Percentiles rank a stretch among this genome's conserved stretches.
phyloP scores from a whole-genome alignment of 495 filamentous ascomycete species.

The Aspergillus indologenus region DNA sequence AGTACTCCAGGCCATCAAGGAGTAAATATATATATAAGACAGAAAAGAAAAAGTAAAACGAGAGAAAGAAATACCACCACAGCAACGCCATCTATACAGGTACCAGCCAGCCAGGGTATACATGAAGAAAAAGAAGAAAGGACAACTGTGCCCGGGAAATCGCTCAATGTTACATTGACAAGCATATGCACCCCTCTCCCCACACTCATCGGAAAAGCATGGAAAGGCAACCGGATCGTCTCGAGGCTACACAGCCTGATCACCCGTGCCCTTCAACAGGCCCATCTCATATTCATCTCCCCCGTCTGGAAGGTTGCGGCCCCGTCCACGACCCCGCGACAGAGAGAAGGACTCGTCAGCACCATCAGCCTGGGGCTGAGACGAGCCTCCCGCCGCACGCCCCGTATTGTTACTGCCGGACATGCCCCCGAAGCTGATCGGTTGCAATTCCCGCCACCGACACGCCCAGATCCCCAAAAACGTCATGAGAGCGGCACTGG shows the following conservation, averaged over 20 bases:
- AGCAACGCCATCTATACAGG: conserved; percentile 39
- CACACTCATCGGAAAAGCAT: conserved; percentile 3
- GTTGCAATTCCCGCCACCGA: conserved; percentile 80
- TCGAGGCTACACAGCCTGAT: conserved; percentile 34
- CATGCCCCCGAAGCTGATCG: conserved; percentile 79
- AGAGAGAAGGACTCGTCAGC: conserved; percentile 27
- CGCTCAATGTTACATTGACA: not conserved
- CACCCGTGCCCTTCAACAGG: conserved; percentile 51
- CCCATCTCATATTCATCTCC: conserved; percentile 82
- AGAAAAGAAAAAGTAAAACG: conserved; percentile 16
- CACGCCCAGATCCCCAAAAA: conserved; percentile 83
- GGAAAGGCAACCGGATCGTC: conserved; percentile 7
- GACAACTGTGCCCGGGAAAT: not conserved
- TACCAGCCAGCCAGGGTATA: conserved; percentile 40
- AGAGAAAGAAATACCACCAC: conserved; percentile 15
- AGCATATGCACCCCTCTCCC: conserved; percentile 5
- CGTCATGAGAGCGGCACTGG: conserved; percentile 66
- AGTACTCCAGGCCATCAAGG: not conserved
- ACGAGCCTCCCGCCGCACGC: conserved; percentile 20
- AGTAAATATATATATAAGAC: conserved; percentile 15
- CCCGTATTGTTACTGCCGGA: conserved; percentile 22
- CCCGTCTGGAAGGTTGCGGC: conserved; percentile 50
- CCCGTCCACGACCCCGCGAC: conserved; percentile 37
- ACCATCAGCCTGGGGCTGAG: conserved; percentile 24
- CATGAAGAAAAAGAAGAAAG: conserved; percentile 17